These are phyloP conservation scores for Daedaleopsis sinensis DNA, from an alignment of 768 basidiomycete species.

Conservation along the genomic window DNA sequence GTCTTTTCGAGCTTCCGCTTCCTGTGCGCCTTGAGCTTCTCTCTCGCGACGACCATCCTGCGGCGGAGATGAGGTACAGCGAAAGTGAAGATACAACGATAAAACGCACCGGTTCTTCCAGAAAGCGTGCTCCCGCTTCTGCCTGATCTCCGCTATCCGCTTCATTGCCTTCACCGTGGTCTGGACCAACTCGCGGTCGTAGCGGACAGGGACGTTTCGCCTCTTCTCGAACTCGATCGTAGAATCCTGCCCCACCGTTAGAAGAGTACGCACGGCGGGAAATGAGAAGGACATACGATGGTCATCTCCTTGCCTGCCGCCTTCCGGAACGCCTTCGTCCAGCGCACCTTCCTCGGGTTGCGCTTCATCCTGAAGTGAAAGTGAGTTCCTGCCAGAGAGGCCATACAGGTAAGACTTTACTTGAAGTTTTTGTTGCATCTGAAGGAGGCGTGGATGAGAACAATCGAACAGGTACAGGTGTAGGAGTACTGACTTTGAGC, in stretches of 20 bases:
- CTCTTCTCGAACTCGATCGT: slow-evolving; percentile 99
- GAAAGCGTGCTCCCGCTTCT: slow-evolving; percentile 89
- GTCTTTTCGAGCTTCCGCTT: slow-evolving; percentile 59
- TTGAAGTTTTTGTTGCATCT: slow-evolving; percentile 99
- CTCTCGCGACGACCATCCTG: slow-evolving; percentile 85
- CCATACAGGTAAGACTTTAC: slow-evolving; percentile 43
- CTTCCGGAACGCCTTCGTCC: slow-evolving; percentile 99
- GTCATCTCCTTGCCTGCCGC: slow-evolving; percentile 99
- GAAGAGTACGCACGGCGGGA: slow-evolving; percentile 8
- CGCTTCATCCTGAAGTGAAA: slow-evolving; percentile 84
- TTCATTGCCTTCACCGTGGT: slow-evolving; percentile 98
- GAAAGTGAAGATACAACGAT: not conserved
- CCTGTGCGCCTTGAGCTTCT: slow-evolving; percentile 76
- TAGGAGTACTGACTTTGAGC: slow-evolving; percentile 75
- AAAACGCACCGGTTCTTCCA: slow-evolving; percentile 81
- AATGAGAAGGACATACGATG: slow-evolving; percentile 56
- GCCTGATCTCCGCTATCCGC: slow-evolving; percentile 89
- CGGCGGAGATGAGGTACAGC: not conserved
- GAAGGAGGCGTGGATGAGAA: slow-evolving; percentile 19
- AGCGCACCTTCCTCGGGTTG: slow-evolving; percentile 97
- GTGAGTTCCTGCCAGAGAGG: not conserved
- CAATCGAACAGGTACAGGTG: not conserved
- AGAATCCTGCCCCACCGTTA: slow-evolving; percentile 66
- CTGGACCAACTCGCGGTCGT: slow-evolving; percentile 91
- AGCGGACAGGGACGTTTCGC: slow-evolving; percentile 94